phyloP scores from a whole-genome alignment of 164 flowering plant genomes.

The Nymphaea colorata region DNA sequence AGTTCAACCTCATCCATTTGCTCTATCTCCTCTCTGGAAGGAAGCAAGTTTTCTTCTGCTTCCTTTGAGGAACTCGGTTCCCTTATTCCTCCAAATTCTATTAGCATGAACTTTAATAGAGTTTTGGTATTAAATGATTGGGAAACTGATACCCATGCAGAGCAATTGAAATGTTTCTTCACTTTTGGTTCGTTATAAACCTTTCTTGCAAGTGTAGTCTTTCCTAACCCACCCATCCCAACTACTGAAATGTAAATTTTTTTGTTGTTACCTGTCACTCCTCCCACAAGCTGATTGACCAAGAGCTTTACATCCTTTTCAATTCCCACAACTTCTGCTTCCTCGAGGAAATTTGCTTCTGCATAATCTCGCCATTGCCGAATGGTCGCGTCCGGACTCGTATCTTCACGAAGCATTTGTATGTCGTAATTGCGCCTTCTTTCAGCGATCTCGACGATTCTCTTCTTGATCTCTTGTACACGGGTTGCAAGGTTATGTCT shows the following conservation, averaged over 20 bases:
- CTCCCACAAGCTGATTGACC: background rate
- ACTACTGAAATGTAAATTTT: background rate
- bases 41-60: no score
- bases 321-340: background rate
- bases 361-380: background rate
- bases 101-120: no score
- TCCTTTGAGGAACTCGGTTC: no score
- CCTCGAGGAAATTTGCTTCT: background rate
- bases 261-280: background rate
- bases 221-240: background rate
- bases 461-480: conserved; percentile 1
- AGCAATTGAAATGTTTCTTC: background rate
- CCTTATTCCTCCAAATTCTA: no score
- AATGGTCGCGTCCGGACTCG: background rate
- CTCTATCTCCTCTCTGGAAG: no score
- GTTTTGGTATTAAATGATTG: no score
- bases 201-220: background rate
- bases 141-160: background rate
- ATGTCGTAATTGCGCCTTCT: background rate
- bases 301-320: background rate
- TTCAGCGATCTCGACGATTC: background rate
- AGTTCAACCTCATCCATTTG: background rate
- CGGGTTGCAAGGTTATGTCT: background rate
- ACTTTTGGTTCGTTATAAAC: background rate
- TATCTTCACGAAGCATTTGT: background rate